Conservation (phyloP, 257 asterid genomes). For the Lycium barbarum region DNA sequence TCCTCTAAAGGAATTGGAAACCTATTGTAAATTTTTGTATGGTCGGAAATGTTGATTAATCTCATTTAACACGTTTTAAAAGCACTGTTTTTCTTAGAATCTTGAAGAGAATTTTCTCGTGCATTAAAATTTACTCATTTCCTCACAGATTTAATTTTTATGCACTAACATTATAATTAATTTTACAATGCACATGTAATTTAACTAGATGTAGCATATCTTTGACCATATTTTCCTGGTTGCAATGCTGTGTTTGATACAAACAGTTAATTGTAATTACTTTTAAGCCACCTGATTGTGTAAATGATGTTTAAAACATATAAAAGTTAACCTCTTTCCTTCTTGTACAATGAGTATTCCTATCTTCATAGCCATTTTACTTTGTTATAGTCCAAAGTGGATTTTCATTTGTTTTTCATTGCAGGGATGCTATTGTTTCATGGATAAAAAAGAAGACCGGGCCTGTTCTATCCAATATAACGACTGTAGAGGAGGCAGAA, state of each 20-base stretch:
- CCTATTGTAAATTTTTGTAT: not conserved
- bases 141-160: not conserved
- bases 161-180: not conserved
- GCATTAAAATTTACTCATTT: not conserved
- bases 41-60: not conserved
- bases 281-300: constrained; percentile 6
- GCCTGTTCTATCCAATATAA: constrained; percentile 74
- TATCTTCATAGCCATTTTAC: not conserved
- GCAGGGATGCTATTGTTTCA: constrained; percentile 79
- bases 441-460: constrained; percentile 97
- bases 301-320: not conserved
- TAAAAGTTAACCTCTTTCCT: not conserved
- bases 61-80: not conserved
- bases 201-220: not conserved
- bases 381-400: constrained; percentile 20
- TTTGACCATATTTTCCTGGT: not conserved
- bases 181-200: constrained; percentile 4
- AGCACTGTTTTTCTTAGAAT: not conserved
- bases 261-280: not conserved
- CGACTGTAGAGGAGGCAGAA: constrained; percentile 88
- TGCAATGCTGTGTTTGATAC: not conserved
- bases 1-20: not conserved
- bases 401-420: constrained; percentile 18
- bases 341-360: not conserved
- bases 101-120: not conserved